Percentiles rank a stretch among this genome's conserved stretches.
These are phyloP conservation scores for Fusarium setosum DNA, from an alignment of 2,329 filamentous ascomycete genomes.

Conservation along the genomic window DNA sequence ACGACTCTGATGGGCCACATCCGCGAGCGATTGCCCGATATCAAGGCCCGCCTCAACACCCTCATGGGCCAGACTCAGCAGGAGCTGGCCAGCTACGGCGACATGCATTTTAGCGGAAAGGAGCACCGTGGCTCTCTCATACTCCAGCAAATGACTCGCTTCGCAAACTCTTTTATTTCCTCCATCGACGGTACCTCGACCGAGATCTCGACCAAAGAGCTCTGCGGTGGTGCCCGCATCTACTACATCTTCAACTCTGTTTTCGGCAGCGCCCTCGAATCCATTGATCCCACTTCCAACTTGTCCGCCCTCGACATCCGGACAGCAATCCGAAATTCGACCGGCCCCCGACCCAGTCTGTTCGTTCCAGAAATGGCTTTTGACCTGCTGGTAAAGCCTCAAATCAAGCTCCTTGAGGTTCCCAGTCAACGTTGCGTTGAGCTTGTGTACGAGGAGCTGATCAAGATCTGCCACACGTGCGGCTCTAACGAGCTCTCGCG, in stretches of 20 bases:
- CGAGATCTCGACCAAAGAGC: conserved; percentile 98
- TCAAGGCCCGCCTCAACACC: conserved; percentile 97
- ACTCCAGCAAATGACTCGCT: conserved; percentile 96
- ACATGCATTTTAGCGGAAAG: conserved; percentile 97
- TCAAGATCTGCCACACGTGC: conserved; percentile 99
- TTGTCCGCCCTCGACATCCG: conserved; percentile 94
- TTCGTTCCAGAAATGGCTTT: conserved; percentile 99
- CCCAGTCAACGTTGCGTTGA: conserved; percentile 97
- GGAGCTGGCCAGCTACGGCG: conserved; percentile 96
- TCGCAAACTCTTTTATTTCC: conserved; percentile 96
- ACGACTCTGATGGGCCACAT: conserved; percentile 97
- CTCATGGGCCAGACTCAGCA: conserved; percentile 99
- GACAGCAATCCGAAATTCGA: conserved; percentile 98
- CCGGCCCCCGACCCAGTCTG: conserved; percentile 91
- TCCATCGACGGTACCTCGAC: conserved; percentile 99
- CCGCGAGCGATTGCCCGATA: conserved; percentile 93
- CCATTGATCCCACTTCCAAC: conserved; percentile 95
- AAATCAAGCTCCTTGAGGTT: conserved; percentile 96
- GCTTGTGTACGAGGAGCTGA: conserved; percentile 97
- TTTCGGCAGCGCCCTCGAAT: conserved; percentile 95
- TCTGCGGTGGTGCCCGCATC: conserved; percentile 93
- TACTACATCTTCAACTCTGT: conserved; percentile 99
- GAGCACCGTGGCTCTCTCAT: conserved; percentile 96
- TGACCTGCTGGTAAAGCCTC: conserved; percentile 95
- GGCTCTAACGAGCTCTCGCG: conserved; percentile 93